A percentile compares a stretch with the other conserved stretches of the same genome.
These are phyloP conservation scores for Chloridella minuta DNA, from an alignment of 352 stramenopile species.

Conservation along the genomic window DNA sequence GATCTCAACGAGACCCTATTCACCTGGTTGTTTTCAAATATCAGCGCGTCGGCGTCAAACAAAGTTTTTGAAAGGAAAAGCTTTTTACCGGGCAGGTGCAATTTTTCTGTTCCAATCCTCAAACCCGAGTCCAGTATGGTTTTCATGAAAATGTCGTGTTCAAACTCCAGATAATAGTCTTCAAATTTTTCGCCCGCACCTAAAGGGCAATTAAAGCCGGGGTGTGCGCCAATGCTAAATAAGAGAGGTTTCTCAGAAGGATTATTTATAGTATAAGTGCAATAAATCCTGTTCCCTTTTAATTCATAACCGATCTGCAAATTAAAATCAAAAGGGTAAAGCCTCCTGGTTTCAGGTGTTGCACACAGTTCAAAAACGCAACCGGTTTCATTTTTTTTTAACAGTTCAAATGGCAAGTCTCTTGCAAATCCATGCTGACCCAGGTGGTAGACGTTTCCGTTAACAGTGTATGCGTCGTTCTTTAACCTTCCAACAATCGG, in stretches of 20 bases:
- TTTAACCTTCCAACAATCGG: not conserved
- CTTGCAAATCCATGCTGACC: not conserved
- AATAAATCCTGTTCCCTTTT: not conserved
- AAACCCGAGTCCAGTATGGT: not conserved
- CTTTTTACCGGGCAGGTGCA: not conserved
- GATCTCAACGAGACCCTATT: not conserved
- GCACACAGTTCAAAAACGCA: not conserved
- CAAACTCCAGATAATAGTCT: constrained; percentile 2
- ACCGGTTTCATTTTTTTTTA: not conserved
- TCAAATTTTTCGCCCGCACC: not conserved
- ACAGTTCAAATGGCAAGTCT: not conserved
- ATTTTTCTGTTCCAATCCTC: not conserved
- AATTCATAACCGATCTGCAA: not conserved
- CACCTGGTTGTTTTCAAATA: not conserved
- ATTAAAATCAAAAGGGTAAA: not conserved
- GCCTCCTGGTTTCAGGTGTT: not conserved
- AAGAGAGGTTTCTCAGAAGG: not conserved
- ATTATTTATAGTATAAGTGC: not conserved
- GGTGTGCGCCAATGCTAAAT: not conserved
- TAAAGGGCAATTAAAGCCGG: not conserved
- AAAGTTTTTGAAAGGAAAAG: not conserved
- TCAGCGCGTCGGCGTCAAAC: not conserved
- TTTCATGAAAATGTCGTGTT: not conserved
- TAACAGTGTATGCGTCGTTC: not conserved
- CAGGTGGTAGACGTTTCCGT: not conserved